Evolutionary conservation across 305 asterid genomes (phyloP).

Genomic region (Rubia balearica): DNA sequence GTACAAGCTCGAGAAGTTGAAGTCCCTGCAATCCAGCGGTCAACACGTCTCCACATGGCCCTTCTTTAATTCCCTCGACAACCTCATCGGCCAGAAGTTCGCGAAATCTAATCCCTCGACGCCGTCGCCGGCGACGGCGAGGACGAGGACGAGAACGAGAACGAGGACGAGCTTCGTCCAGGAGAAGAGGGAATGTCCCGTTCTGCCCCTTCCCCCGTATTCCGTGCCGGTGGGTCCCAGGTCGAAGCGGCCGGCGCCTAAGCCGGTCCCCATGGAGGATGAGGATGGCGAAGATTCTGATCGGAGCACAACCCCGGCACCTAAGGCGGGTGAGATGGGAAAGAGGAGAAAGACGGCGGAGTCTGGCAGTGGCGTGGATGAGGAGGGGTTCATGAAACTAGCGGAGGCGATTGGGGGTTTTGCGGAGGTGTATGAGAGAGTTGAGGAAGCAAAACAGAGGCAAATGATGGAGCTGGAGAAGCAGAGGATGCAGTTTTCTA

Average conservation of each 20-base stretch:
- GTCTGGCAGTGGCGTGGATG: not conserved
- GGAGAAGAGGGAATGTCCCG: constrained; percentile 15
- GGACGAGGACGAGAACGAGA: constrained; percentile 9
- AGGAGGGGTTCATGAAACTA: constrained; percentile 44
- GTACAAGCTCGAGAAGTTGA: constrained; percentile 72
- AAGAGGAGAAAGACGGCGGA: constrained; percentile 30
- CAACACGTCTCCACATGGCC: constrained; percentile 62
- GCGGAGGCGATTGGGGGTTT: constrained; percentile 66
- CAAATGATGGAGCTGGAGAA: constrained; percentile 91
- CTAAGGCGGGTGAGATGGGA: constrained; percentile 11
- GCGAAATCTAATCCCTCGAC: constrained; percentile 37
- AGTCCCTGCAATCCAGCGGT: constrained; percentile 44
- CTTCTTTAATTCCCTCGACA: constrained; percentile 54
- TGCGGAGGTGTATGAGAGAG: constrained; percentile 58
- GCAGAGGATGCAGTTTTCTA: constrained; percentile 75
- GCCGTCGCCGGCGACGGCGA: constrained; percentile 27
- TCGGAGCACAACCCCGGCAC: constrained; percentile 15
- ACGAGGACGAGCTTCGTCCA: not conserved
- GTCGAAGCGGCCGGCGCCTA: constrained; percentile 51
- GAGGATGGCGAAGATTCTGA: constrained; percentile 21
- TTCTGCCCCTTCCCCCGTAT: constrained; percentile 35
- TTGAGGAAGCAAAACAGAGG: constrained; percentile 72
- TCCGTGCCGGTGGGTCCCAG: constrained; percentile 72
- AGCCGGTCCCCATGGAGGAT: not conserved
- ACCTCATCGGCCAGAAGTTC: constrained; percentile 55